Conservation (phyloP, 768 basidiomycete species). For the Pleurotus tuber-regium region DNA sequence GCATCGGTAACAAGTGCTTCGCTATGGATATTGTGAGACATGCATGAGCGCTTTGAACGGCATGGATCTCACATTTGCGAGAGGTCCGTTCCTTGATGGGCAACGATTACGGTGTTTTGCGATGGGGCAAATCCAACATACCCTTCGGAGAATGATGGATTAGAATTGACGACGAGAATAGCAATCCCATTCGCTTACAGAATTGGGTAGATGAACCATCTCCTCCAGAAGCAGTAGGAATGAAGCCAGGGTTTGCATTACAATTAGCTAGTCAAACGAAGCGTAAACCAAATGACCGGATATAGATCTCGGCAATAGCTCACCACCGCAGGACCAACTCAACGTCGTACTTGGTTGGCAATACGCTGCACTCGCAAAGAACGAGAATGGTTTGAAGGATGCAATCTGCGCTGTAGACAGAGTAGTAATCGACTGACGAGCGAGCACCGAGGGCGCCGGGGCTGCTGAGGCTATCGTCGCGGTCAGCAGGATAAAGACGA, state of each 20-base stretch:
- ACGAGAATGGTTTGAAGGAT: conserved; percentile 43
- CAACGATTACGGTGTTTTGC: conserved; percentile 38
- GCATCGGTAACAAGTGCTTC: conserved; percentile 36
- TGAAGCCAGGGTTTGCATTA: conserved; percentile 20
- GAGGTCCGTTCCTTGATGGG: conserved; percentile 41
- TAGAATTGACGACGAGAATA: not conserved
- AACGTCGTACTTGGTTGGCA: conserved; percentile 26
- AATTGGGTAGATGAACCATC: conserved; percentile 35
- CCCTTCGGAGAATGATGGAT: conserved; percentile 9
- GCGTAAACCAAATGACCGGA: not conserved
- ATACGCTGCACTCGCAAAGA: conserved; percentile 51
- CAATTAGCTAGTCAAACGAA: conserved; percentile 12
- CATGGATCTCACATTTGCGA: conserved; percentile 29
- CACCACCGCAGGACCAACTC: conserved; percentile 13
- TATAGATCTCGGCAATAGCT: not conserved
- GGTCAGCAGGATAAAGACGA: conserved; percentile 10
- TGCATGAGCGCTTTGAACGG: not conserved
- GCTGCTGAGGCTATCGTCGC: conserved; percentile 7
- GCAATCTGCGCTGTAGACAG: conserved; percentile 40
- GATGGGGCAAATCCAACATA: conserved; percentile 31
- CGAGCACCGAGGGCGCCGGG: conserved; percentile 13
- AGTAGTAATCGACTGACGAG: conserved; percentile 34
- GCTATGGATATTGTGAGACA: conserved; percentile 20
- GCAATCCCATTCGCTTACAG: conserved; percentile 27
- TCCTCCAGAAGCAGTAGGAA: conserved; percentile 43